These are phyloP conservation scores for Yamadazyma diospyri DNA, from an alignment of 1,139 yeast species.

Conservation along the genomic window DNA sequence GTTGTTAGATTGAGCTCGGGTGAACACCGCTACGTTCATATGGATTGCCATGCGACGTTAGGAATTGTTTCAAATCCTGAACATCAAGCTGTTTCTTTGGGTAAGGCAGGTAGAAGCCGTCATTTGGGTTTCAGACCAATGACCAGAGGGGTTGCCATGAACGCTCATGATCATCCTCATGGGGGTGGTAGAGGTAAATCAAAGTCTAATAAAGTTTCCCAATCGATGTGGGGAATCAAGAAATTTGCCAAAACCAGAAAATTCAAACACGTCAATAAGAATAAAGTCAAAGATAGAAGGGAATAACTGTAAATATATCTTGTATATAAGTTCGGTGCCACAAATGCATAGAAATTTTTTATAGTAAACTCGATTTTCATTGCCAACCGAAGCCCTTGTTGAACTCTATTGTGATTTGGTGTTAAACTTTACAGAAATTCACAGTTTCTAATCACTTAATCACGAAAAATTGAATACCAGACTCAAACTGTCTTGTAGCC, in stretches of 20 bases:
- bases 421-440: too few relatives aligned
- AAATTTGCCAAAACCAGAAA: conserved; percentile 93
- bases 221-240: conserved; percentile 97
- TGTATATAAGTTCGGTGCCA: conserved; percentile 11
- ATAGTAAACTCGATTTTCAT: too few relatives aligned
- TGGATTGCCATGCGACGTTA: conserved; percentile 89
- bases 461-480: too few relatives aligned
- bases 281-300: conserved; percentile 84
- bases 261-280: conserved; percentile 77
- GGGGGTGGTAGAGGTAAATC: conserved; percentile 99
- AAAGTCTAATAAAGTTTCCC: conserved; percentile 89
- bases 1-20: conserved; percentile 84
- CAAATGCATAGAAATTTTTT: too few relatives aligned
- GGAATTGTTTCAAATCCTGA: conserved; percentile 95
- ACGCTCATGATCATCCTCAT: conserved; percentile 95
- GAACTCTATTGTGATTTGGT: too few relatives aligned
- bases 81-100: conserved; percentile 84
- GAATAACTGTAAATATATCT: conserved; percentile 15
- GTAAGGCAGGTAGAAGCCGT: conserved; percentile 97
- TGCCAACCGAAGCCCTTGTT: too few relatives aligned
- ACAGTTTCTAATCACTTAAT: too few relatives aligned
- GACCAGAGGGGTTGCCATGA: conserved; percentile 98
- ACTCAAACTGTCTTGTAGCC: too few relatives aligned
- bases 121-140: conserved; percentile 92
- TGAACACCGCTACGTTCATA: conserved; percentile 84